A percentile compares a stretch with the other conserved stretches of the same genome.
phyloP scores from a whole-genome alignment of 2,329 filamentous ascomycete genomes.

The Trichophyton verrucosum region DNA sequence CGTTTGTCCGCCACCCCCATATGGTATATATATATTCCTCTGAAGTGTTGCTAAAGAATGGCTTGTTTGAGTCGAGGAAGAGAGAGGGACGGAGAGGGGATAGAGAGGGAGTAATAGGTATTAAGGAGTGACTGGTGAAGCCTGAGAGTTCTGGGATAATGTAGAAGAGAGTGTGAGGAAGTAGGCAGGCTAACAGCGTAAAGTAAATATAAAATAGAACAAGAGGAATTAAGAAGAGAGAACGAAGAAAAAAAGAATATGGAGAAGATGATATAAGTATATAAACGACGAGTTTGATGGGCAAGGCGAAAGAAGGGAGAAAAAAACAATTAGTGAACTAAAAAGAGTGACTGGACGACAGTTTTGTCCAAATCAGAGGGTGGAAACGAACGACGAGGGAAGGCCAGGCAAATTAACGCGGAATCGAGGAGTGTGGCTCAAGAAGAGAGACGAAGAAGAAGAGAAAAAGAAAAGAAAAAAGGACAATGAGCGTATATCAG shows the following conservation, averaged over 20 bases:
- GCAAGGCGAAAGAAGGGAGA: constrained; percentile 11
- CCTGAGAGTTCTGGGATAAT: not conserved
- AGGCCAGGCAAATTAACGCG: not conserved
- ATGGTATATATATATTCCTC: not conserved
- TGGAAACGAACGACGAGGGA: constrained; percentile 1
- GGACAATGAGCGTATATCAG: not conserved
- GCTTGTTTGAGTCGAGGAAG: not conserved
- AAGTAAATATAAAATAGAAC: not conserved
- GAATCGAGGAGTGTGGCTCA: constrained; percentile 5
- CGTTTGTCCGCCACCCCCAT: not conserved
- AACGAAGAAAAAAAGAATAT: constrained; percentile 11
- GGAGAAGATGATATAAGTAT: constrained; percentile 18
- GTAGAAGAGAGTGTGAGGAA: not conserved
- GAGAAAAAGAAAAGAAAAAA: not conserved
- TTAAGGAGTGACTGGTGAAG: not conserved
- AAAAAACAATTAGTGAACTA: constrained; percentile 12
- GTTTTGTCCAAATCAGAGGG: constrained; percentile 3
- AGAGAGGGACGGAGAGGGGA: not conserved
- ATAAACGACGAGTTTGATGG: constrained; percentile 19
- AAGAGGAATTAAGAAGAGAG: constrained; percentile 4
- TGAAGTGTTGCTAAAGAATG: not conserved
- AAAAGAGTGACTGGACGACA: constrained; percentile 9
- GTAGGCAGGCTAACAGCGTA: not conserved
- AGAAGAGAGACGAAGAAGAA: constrained; percentile 8
- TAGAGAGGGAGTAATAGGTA: not conserved